phyloP scores from a whole-genome alignment of 805 yeast genomes.

The Starmerella sirachaensis region DNA sequence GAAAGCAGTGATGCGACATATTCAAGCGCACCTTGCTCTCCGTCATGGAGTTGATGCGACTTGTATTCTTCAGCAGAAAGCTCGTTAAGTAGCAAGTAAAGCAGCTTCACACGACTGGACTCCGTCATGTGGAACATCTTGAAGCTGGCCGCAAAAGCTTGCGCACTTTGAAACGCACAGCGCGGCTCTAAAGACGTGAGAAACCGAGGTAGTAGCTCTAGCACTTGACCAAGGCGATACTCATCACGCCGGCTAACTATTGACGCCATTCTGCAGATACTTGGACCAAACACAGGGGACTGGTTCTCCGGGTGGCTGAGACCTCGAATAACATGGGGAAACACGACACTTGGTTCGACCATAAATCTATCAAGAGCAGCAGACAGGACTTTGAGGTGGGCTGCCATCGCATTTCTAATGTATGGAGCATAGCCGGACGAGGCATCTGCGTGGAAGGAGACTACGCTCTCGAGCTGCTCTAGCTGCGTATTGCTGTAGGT shows the following conservation, averaged over 20 bases:
- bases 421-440: slow-evolving; percentile 32
- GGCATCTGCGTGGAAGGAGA: slow-evolving; percentile 13
- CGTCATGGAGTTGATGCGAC: slow-evolving; percentile 25
- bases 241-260: slow-evolving; percentile 8
- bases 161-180: slow-evolving; percentile 43
- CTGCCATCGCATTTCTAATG: slow-evolving; percentile 32
- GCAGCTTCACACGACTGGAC: slow-evolving; percentile 36
- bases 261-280: slow-evolving; percentile 13
- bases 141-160: slow-evolving; percentile 52
- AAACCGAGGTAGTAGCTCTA: slow-evolving; percentile 33
- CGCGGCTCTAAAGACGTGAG: slow-evolving; percentile 34
- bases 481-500: slow-evolving; percentile 7
- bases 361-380: slow-evolving; percentile 41
- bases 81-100: slow-evolving; percentile 71
- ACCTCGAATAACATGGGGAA: slow-evolving; percentile 33
- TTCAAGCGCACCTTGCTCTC: slow-evolving; percentile 22
- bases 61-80: slow-evolving; percentile 40
- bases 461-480: slow-evolving; percentile 7
- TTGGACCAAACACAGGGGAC: neutral
- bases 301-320: slow-evolving; percentile 2
- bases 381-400: slow-evolving; percentile 47
- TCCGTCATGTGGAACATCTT: slow-evolving; percentile 34
- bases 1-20: slow-evolving; percentile 19
- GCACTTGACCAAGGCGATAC: slow-evolving; percentile 4
- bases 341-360: slow-evolving; percentile 35